phyloP scores from a whole-genome alignment of 805 yeast species.

The Candida insectorum region DNA sequence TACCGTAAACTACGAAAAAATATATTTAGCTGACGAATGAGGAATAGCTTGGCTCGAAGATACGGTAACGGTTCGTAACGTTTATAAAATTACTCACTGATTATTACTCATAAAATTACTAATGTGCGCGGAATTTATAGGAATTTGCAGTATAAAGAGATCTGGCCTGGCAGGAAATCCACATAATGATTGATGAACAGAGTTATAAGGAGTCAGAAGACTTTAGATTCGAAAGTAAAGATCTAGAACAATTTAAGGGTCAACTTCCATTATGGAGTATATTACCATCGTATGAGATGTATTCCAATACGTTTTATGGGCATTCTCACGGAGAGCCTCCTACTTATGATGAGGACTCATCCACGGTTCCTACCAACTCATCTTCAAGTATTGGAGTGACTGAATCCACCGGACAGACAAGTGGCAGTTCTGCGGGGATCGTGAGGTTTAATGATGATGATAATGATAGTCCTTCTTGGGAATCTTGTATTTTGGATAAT shows the following conservation, averaged over 20 bases:
- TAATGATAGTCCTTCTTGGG: conserved; percentile 30
- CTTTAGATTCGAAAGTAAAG: conserved; percentile 5
- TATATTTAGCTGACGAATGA: too few species aligned
- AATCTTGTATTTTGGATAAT: conserved; percentile 37
- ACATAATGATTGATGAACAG: conserved; percentile 2
- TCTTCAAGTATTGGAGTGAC: not conserved
- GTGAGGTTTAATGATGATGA: conserved; percentile 33
- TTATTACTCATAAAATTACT: too few species aligned
- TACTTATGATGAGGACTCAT: conserved; percentile 10
- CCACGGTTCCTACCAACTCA: not conserved
- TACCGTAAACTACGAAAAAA: too few species aligned
- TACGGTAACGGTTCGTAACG: too few species aligned
- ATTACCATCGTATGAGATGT: conserved; percentile 39
- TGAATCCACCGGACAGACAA: not conserved
- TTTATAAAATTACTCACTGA: too few species aligned
- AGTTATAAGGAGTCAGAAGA: conserved; percentile 1
- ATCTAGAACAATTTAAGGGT: conserved; percentile 5
- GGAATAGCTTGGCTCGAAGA: too few species aligned
- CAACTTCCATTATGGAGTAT: conserved; percentile 35
- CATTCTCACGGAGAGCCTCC: conserved; percentile 18
- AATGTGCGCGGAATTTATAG: too few species aligned
- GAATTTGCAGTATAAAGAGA: too few species aligned
- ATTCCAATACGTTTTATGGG: conserved; percentile 11
- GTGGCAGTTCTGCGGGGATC: not conserved
- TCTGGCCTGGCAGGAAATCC: too few species aligned